These are phyloP conservation scores for Cryptococcus wingfieldii DNA, from an alignment of 1,284 basidiomycete species.

Conservation along the genomic window DNA sequence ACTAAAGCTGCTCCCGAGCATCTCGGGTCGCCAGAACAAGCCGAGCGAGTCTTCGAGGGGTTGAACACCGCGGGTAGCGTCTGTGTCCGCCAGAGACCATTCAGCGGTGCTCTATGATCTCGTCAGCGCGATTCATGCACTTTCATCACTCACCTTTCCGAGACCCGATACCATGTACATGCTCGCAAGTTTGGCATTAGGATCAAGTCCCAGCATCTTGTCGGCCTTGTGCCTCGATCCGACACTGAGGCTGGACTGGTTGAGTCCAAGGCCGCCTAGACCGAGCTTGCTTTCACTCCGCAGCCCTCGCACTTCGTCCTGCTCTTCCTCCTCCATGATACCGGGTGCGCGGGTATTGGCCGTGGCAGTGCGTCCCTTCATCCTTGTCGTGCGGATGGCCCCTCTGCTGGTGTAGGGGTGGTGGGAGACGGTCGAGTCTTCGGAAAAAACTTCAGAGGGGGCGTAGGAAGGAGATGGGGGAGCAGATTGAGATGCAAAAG, in stretches of 20 bases:
- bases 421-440: neutral
- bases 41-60: slow-evolving; percentile 83
- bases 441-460: slow-evolving; percentile 2
- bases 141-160: slow-evolving; percentile 43
- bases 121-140: neutral
- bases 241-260: slow-evolving; percentile 6
- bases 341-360: neutral
- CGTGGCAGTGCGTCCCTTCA: neutral
- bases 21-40: slow-evolving; percentile 91
- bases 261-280: neutral
- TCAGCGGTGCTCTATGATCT: slow-evolving; percentile 23
- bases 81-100: slow-evolving; percentile 91
- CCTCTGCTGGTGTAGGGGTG: slow-evolving; percentile 2
- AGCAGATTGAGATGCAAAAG: slow-evolving; percentile 7
- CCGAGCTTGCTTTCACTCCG: slow-evolving; percentile 3
- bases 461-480: slow-evolving; percentile 6
- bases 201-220: slow-evolving; percentile 32
- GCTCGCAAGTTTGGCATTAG: slow-evolving; percentile 46
- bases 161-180: slow-evolving; percentile 54
- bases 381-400: neutral
- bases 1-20: slow-evolving; percentile 80
- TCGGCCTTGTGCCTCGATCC: slow-evolving; percentile 28
- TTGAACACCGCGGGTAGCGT: slow-evolving; percentile 74
- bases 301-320: slow-evolving; percentile 9
- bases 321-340: slow-evolving; percentile 12